Percentiles rank a stretch among this genome's conserved stretches.
These are phyloP conservation scores for Sclerotinia nivalis DNA, from an alignment of 2,329 filamentous ascomycete genomes.

Conservation along the genomic window DNA sequence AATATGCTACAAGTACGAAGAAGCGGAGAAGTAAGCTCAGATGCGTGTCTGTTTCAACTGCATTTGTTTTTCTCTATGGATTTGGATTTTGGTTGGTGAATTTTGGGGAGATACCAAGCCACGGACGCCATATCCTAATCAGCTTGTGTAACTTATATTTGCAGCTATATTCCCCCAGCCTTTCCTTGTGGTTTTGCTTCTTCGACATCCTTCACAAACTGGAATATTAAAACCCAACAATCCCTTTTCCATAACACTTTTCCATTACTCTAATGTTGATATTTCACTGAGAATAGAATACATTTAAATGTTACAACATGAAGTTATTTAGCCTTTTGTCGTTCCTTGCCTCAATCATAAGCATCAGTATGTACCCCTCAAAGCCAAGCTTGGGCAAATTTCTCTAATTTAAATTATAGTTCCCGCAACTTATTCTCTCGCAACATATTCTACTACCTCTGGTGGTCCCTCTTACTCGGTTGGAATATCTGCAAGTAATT, in stretches of 20 bases:
- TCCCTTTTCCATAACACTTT: too few relatives aligned
- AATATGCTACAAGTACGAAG: background rate
- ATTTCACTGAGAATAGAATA: background rate
- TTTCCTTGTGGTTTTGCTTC: background rate
- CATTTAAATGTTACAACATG: background rate
- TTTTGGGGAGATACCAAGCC: background rate
- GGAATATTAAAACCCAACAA: background rate
- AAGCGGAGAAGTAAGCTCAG: background rate
- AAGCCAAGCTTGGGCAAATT: background rate
- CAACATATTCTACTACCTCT: conserved; percentile 29
- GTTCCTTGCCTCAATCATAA: background rate
- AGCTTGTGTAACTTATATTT: background rate
- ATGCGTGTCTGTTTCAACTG: conserved; percentile 11
- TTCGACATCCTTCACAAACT: background rate
- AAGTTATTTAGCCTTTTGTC: background rate
- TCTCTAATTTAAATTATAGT: conserved; percentile 18
- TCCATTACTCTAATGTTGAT: background rate
- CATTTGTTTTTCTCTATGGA: background rate
- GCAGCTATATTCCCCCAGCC: background rate
- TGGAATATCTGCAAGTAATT: conserved; percentile 32
- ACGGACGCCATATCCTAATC: background rate
- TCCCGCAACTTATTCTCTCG: conserved; percentile 27
- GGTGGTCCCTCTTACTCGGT: conserved; percentile 33
- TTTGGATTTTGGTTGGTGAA: conserved; percentile 8
- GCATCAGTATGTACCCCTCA: conserved; percentile 4